Conservation (phyloP, 1,284 basidiomycete species). For the Macrocybe sp. region DNA sequence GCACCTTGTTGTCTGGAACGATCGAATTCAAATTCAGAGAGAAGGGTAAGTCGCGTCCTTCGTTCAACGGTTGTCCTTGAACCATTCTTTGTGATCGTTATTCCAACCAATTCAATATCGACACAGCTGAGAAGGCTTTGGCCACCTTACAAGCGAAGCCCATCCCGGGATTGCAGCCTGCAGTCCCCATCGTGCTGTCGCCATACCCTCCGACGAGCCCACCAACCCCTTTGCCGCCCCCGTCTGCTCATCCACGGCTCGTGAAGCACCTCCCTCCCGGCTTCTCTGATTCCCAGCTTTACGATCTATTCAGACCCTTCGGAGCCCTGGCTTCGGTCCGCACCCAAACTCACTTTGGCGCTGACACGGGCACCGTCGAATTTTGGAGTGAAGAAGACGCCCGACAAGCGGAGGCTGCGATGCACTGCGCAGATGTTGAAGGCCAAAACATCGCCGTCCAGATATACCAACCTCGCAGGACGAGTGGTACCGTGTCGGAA, state of each 20-base stretch:
- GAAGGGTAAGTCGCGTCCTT: slow-evolving; percentile 50
- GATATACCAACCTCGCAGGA: slow-evolving; percentile 62
- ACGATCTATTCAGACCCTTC: slow-evolving; percentile 69
- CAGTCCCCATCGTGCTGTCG: slow-evolving; percentile 61
- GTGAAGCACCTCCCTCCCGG: slow-evolving; percentile 70
- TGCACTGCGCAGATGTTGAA: slow-evolving; percentile 78
- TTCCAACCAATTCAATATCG: slow-evolving; percentile 7
- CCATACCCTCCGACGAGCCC: slow-evolving; percentile 70
- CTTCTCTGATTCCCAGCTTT: slow-evolving; percentile 72
- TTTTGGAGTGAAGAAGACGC: slow-evolving; percentile 91
- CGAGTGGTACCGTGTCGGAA: slow-evolving; percentile 46
- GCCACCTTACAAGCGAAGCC: slow-evolving; percentile 75
- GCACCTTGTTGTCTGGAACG: slow-evolving; percentile 52
- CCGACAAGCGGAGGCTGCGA: slow-evolving; percentile 64
- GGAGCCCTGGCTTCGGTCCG: slow-evolving; percentile 69
- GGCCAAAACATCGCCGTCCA: slow-evolving; percentile 79
- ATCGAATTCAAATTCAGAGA: slow-evolving; percentile 77
- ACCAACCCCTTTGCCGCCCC: slow-evolving; percentile 65
- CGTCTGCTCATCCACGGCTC: slow-evolving; percentile 67
- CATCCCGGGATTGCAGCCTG: slow-evolving; percentile 51
- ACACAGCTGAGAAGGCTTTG: slow-evolving; percentile 80
- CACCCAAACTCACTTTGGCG: slow-evolving; percentile 66
- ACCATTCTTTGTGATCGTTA: slow-evolving; percentile 1
- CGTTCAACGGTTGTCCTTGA: not conserved
- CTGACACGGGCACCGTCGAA: slow-evolving; percentile 73